Base-by-base conservation (phyloP, 225 moss, liverwort and hornwort species). In the Polytrichum formosum region DNA sequence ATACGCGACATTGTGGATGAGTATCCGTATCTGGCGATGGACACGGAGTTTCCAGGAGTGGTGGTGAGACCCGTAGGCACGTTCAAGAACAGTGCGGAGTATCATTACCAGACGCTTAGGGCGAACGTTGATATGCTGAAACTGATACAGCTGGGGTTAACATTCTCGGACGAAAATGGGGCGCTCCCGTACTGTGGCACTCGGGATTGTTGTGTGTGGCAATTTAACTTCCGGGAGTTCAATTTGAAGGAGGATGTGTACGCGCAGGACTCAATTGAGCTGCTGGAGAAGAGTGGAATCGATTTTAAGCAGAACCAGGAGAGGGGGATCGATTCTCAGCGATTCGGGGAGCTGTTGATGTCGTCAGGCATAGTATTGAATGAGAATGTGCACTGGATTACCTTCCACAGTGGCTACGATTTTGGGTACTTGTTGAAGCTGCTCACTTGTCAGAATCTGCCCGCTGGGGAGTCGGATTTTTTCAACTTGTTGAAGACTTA, bases 201-300 rank as follows among this genome's bases (percentile, higher is more conserved):
- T 22, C 82, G 90, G 66, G 88, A 97, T 56, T 92, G 89, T 53
- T 97, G 91, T 65, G 96, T 97, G 66, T 97, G 96, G 96, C 96
- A 97, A 94, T 97, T 97, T 76, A 97, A 97, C 75, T 97, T 97
- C 80, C 93, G 94, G 75, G 96, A 97, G 91, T 97, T 97, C 58
- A 94, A 88, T 64, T 83, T 97, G 55, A 87, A 92, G 74, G 92
- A 97, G 82, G 96, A 97, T 63, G 94, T 97, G 67, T 94, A 97
- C 68, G 96, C 96, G 2, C 96, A 97, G 56, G 96, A 97, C 82
- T 93, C 93, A 66, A 97, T 97, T 73, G 96, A 97, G 92, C 69
- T 97, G 26, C 78, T 97, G 77, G 84, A 92, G 79, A 85, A 92
- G 78, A 97, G 96, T 31, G 96, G 96, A 55, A 97, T 97, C 59